phyloP scores from a whole-genome alignment of 768 basidiomycete species.

The Suillus weaverae region DNA sequence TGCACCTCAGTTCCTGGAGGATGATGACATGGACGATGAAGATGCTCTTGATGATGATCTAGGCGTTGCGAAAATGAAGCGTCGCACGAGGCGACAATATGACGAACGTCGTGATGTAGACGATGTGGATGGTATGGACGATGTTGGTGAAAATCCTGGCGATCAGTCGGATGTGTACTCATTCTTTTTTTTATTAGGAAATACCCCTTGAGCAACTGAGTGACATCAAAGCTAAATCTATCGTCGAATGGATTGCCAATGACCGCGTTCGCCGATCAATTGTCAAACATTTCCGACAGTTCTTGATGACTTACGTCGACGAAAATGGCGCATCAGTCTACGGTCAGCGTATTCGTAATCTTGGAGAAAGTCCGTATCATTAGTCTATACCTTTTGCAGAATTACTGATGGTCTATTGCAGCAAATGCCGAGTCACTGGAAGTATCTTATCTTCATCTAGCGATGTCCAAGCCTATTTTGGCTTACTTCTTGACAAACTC shows the following conservation, averaged over 20 bases:
- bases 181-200: constrained; percentile 52
- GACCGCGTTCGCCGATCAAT: constrained; percentile 90
- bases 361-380: constrained; percentile 82
- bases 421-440: constrained; percentile 97
- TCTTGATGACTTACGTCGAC: constrained; percentile 95
- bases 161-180: constrained; percentile 11
- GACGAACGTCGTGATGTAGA: constrained; percentile 91
- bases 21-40: constrained; percentile 76
- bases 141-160: constrained; percentile 50
- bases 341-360: constrained; percentile 86
- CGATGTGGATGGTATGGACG: constrained; percentile 87
- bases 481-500: constrained; percentile 98
- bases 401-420: constrained; percentile 32
- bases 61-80: constrained; percentile 69
- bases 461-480: constrained; percentile 88
- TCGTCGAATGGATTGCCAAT: constrained; percentile 96
- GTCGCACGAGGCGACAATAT: constrained; percentile 85
- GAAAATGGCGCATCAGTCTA: constrained; percentile 91
- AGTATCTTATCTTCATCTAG: constrained; percentile 95
- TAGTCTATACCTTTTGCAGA: constrained; percentile 9
- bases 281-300: constrained; percentile 89
- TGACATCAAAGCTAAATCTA: constrained; percentile 96
- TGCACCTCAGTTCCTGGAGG: constrained; percentile 85
- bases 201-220: constrained; percentile 93
- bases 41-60: constrained; percentile 69